A percentile compares a stretch with the other conserved stretches of the same genome.
Evolutionary conservation across 768 basidiomycete species (phyloP).

Genomic region (Boletus subcaerulescens): DNA sequence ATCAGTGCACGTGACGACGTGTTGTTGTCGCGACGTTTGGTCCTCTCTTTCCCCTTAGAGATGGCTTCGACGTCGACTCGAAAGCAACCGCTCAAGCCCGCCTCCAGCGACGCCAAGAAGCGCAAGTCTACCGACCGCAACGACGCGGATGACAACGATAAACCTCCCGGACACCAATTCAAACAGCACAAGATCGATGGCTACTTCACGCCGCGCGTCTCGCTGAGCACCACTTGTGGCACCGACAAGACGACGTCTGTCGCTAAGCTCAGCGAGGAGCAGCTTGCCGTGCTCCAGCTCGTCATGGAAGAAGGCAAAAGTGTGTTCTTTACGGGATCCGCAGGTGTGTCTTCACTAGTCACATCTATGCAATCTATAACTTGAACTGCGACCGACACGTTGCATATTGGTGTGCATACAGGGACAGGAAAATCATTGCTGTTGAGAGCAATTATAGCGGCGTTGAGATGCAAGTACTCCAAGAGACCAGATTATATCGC

Average conservation of each 20-base stretch:
- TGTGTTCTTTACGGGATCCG: conserved; percentile 67
- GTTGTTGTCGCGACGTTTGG: conserved; percentile 17
- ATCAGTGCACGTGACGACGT: conserved; percentile 23
- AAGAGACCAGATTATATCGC: conserved; percentile 35
- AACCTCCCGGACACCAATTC: background rate
- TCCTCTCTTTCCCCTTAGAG: background rate
- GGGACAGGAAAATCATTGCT: conserved; percentile 67
- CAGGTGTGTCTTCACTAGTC: conserved; percentile 41
- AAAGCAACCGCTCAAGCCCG: conserved; percentile 10
- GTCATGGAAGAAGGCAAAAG: conserved; percentile 55
- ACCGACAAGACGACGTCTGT: conserved; percentile 25
- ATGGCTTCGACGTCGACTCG: conserved; percentile 6
- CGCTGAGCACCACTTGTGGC: conserved; percentile 30
- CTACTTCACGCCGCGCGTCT: conserved; percentile 28
- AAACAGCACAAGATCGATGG: conserved; percentile 27
- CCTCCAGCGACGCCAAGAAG: conserved; percentile 18
- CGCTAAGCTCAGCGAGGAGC: conserved; percentile 52
- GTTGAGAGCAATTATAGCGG: conserved; percentile 53
- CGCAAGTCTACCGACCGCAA: conserved; percentile 16
- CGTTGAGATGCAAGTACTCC: conserved; percentile 40
- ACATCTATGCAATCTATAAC: background rate
- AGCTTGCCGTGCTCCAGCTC: conserved; percentile 48
- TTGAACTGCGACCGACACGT: background rate
- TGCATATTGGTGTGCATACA: conserved; percentile 17
- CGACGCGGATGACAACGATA: background rate